Evolutionary conservation across 2,329 filamentous ascomycete genomes (phyloP), one percentile per base, ranked within the genome.

Genomic region (Coniosporium tulheliwenetii): DNA sequence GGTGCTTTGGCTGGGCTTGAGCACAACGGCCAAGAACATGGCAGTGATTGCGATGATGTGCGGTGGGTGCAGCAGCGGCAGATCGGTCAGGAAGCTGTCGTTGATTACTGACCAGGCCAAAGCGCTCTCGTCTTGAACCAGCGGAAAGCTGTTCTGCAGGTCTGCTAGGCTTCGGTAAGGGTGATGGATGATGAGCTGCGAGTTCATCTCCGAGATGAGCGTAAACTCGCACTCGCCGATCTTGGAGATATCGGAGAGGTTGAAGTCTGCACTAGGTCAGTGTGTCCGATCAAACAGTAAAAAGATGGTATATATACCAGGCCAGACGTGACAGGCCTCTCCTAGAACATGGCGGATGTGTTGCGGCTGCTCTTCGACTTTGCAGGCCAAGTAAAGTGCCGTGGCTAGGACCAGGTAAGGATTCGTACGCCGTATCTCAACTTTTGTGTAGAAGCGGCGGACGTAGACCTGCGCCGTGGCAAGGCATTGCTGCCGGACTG

Each of bases 281-380:
- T 58, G 57, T n/a, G 0, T 54, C 53, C 3, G 56, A 54, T 58
- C 40, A 26, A 41, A 26, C 7, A 3, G 19, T 26, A 26, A 26
- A 7, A 26, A 7, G 8, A 19, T 15, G 36, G 15, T 35, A 5
- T 37, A 13, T 60, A 38, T 65, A 75, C 76, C 74, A 52, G 84
- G 79, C 85, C 85, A 94, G 44, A 93, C 71, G 43, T 81, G 75
- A 30, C 85, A 78, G 3, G 87, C 85, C 59, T 98, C 91, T 37
- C 77, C 80, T 9, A 91, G 79, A 43, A 98, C 80, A 47, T 93
- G 74, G 29, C 91, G 77, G 52, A 98, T 96, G 59, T 98, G 91
- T 59, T 96, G 89, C 2, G 91, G 91, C 39, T 80, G 87, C 60
- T 98, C 91, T 60, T 98, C 91, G 77, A 93, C 94, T 64, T 98